Evolutionary conservation across 495 filamentous ascomycete genomes (phyloP), one percentile per base, ranked within the genome.

Genomic region (Halenospora varia): DNA sequence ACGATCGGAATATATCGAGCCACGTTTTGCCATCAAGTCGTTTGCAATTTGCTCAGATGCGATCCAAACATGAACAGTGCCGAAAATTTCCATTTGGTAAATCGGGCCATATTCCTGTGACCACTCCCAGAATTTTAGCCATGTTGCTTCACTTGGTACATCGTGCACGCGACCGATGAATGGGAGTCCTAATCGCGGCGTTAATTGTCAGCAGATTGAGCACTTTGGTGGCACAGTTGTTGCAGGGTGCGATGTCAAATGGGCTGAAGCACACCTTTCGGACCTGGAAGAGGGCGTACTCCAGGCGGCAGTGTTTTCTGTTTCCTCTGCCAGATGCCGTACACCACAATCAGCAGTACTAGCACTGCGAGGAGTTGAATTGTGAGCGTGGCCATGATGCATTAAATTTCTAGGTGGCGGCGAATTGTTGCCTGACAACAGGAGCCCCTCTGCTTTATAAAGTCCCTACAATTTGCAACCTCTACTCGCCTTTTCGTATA

Each of bases 91-190:
- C 8, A 67, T 58, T 18, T 63, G 60, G 57, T 70, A 72, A 19
- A 75, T 64, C 6, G 69, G 71, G 18, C 74, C 74, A 62, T 74
- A 76, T 46, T 61, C 47, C 20, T 74, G 55, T 2, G 68, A 54
- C 74, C 74, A 77, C 44, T 68, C 61, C 17, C 67, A 64, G 61
- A 77, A 75, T 51, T 74, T 70, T 46, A 77, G 48, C 74, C 74
- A 77, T 9, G 77, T 66, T 17, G 67, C 62, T 18, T 78, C 66
- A 25, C 67, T 62, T 1, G 82, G 83, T 2, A 86, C 61, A 61
- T 86, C 82, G 54, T 81, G 81, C 2, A 86, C 68, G 15, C 80
- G 78, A 24, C 83, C 83, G 53, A 86, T 70, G 40, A 81, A 66
- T 2, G 83, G 82, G 10, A 76, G 61, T 25, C 68, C 76, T 75